Evolutionary conservation across 1,139 yeast species (phyloP).

Genomic region (Debaryomycetaceae sp.): DNA sequence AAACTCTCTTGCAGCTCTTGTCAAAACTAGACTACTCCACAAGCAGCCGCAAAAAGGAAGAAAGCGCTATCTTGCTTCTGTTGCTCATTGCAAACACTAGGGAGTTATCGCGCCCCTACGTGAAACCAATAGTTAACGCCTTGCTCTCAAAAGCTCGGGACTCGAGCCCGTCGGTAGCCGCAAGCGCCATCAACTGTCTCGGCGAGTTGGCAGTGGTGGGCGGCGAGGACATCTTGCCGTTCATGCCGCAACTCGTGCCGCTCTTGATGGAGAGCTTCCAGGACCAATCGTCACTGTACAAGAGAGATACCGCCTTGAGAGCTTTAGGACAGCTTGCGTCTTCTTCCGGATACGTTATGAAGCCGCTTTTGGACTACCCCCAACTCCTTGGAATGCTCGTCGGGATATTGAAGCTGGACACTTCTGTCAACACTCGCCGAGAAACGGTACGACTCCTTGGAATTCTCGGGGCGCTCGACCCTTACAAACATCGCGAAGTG

Average conservation of each 20-base stretch:
- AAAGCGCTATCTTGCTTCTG: slow-evolving; percentile 68
- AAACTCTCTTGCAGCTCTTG: slow-evolving; percentile 71
- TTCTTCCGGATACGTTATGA: slow-evolving; percentile 90
- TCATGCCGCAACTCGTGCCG: slow-evolving; percentile 74
- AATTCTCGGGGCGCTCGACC: slow-evolving; percentile 92
- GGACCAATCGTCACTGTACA: slow-evolving; percentile 78
- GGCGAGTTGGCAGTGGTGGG: slow-evolving; percentile 87
- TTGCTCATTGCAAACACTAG: slow-evolving; percentile 68
- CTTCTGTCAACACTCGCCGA: slow-evolving; percentile 60
- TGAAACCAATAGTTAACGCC: slow-evolving; percentile 79
- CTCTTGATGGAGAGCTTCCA: slow-evolving; percentile 77
- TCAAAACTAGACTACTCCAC: slow-evolving; percentile 78
- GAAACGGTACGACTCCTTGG: slow-evolving; percentile 87
- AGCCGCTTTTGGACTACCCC: slow-evolving; percentile 87
- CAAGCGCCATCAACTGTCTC: slow-evolving; percentile 78
- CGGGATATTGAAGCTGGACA: slow-evolving; percentile 70
- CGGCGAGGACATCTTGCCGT: slow-evolving; percentile 72
- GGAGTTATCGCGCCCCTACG: slow-evolving; percentile 78
- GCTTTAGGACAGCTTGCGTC: slow-evolving; percentile 84
- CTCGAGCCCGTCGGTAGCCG: slow-evolving; percentile 65
- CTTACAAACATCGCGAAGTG: slow-evolving; percentile 87
- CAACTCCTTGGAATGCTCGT: slow-evolving; percentile 75
- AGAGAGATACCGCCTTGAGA: slow-evolving; percentile 81
- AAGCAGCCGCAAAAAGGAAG: slow-evolving; percentile 72
- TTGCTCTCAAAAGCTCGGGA: slow-evolving; percentile 70